phyloP scores from a whole-genome alignment of 2,329 filamentous ascomycete species.

The Paecilomyces niveus region DNA sequence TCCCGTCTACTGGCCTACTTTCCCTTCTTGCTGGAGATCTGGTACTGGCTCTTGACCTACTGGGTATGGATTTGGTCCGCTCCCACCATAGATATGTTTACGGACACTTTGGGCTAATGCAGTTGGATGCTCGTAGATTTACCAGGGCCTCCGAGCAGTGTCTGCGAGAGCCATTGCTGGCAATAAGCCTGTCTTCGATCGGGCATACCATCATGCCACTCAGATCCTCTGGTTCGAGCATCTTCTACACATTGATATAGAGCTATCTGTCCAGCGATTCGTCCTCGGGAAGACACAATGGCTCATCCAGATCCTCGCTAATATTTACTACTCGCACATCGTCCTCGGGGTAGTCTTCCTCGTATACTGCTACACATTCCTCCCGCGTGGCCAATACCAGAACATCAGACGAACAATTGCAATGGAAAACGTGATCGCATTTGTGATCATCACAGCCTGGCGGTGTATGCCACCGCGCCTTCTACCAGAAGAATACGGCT shows the following conservation, averaged over 20 bases:
- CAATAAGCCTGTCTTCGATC: conserved; percentile 31
- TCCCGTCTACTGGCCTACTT: conserved; percentile 13
- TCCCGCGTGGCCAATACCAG: conserved; percentile 33
- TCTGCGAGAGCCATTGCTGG: conserved; percentile 36
- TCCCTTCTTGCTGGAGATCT: conserved; percentile 25
- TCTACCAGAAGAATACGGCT: conserved; percentile 38
- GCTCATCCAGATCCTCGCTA: conserved; percentile 34
- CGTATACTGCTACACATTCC: conserved; percentile 42
- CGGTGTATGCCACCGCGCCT: conserved; percentile 45
- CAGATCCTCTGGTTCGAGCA: conserved; percentile 35
- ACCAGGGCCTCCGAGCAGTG: conserved; percentile 39
- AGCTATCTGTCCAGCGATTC: conserved; percentile 34
- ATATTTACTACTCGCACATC: conserved; percentile 43
- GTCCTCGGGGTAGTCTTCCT: conserved; percentile 40
- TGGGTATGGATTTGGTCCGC: conserved; percentile 15
- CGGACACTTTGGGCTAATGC: neutral
- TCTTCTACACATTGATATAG: conserved; percentile 32
- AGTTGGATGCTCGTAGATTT: conserved; percentile 19
- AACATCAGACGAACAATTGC: conserved; percentile 42
- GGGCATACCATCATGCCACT: conserved; percentile 35
- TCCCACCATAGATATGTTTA: neutral
- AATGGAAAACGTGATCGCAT: conserved; percentile 43
- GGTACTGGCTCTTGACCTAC: conserved; percentile 26
- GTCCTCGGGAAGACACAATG: conserved; percentile 29
- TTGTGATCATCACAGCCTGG: conserved; percentile 42